Conservation (phyloP, 108 stramenopile genomes). For the Cyclotella kingstonii region DNA sequence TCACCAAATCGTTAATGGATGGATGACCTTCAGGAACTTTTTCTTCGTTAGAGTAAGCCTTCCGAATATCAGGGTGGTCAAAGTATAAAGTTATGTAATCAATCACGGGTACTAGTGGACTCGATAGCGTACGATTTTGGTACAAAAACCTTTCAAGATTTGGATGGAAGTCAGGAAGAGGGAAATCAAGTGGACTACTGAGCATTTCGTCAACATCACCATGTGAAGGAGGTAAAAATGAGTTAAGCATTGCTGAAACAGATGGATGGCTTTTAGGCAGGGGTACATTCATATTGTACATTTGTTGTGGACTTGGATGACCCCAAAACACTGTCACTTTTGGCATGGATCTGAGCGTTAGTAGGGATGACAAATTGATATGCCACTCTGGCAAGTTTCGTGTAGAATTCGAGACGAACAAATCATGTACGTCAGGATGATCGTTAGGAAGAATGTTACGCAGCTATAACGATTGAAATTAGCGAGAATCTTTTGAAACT, state of each 20-base stretch:
- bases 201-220: conserved; percentile 7
- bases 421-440: conserved; percentile 27
- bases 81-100: conserved; percentile 5
- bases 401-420: conserved; percentile 9
- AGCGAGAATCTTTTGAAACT: too few relatives aligned
- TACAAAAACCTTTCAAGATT: neutral
- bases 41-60: neutral
- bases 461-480: neutral
- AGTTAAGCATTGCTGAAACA: neutral
- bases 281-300: neutral
- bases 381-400: conserved; percentile 17
- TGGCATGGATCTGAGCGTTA: neutral
- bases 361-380: neutral
- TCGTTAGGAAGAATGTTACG: conserved; percentile 1
- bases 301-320: conserved; percentile 5
- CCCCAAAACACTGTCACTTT: neutral
- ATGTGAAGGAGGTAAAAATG: conserved; percentile 6
- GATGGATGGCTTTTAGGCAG: conserved; percentile 3
- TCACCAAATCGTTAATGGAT: neutral
- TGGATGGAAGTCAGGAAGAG: conserved; percentile 6
- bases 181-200: conserved; percentile 1
- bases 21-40: conserved; percentile 1
- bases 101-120: neutral
- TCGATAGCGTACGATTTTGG: neutral
- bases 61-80: neutral